phyloP scores from a whole-genome alignment of 75 land plant genomes.

The Pseudotsuga menziesii region DNA sequence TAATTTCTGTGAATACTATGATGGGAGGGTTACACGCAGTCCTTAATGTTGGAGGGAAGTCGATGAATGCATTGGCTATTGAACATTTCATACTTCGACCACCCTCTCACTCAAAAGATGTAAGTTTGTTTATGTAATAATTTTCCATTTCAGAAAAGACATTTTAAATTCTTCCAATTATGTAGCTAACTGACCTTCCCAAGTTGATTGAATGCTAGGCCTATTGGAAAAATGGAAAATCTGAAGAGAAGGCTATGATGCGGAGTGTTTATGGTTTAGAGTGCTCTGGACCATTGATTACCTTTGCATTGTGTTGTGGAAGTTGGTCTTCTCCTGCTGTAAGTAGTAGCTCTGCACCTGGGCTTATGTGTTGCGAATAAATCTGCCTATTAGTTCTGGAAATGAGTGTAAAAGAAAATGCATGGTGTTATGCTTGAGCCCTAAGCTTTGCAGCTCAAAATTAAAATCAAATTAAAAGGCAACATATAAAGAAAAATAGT shows the following conservation, averaged over 20 bases:
- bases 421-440: too few species aligned
- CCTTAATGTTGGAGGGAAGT: constrained; percentile 67
- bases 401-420: too few species aligned
- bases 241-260: constrained; percentile 28
- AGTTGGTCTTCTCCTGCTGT: constrained; percentile 97
- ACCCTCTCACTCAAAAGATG: constrained; percentile 64
- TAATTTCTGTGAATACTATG: not conserved
- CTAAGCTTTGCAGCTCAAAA: too few species aligned
- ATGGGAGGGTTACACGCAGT: constrained; percentile 48
- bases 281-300: constrained; percentile 89
- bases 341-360: constrained; percentile 27
- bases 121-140: constrained; percentile 22
- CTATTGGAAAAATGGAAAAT: constrained; percentile 34
- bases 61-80: constrained; percentile 76
- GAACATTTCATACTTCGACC: constrained; percentile 84
- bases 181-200: not conserved
- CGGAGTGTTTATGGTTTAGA: constrained; percentile 60
- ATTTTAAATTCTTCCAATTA: not conserved
- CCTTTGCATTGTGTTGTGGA: constrained; percentile 96
- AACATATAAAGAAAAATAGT: too few species aligned
- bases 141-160: not conserved
- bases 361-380: too few species aligned
- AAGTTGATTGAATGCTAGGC: constrained; percentile 22
- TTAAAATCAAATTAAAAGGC: too few species aligned
- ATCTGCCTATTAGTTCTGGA: too few species aligned